Evolutionary conservation across 2,329 filamentous ascomycete genomes (phyloP), one percentile per base, ranked within the genome.

Genomic region (Pestalotiopsis sp.): DNA sequence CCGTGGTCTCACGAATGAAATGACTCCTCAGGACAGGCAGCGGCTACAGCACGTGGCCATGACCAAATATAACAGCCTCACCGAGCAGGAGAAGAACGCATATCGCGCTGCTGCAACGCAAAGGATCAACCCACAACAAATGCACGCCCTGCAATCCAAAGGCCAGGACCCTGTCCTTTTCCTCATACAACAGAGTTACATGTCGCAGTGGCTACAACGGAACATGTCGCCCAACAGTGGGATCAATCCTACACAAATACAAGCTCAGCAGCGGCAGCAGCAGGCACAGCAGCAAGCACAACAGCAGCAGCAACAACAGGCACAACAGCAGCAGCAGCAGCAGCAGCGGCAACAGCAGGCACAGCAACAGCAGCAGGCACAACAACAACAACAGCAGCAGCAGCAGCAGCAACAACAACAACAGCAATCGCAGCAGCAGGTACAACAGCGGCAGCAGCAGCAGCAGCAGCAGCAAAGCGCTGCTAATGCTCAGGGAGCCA

Each of bases 151-250:
- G 23, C 81, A 84, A 58, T 73, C 78, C 0, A 81, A 84, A 58
- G 81, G 81, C 4, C 81, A 83, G 49, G 88, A 91, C 71, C 86
- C 85, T 0, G 69, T 87, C 2, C 68, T 86, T 23, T 78, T 84
- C 68, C 86, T 81, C 69, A 89, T 83, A 59, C 85, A 88, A 69
- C 79, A 81, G 3, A 82, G 86, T 45, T 80, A 84, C 1, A 76
- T 83, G 27, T 76, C 80, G 70, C 73, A 45, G 63, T 66, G 23
- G 72, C 66, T 39, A 13, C 74, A 67, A 36, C 3, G 67, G 68
- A n/a, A 41, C 45, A 64, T 67, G 63, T 23, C 56, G 31, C 61
- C 52, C 9, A 67, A 68, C 36, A 65, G 57, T 9, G 58, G 49
- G 14, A 68, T 67, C 52, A 75, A 74, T 38, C 74, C 73, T 12